A percentile compares a stretch with the other conserved stretches of the same genome.
Conservation (phyloP, 2,329 filamentous ascomycete genomes). For the Colletotrichum somersetense region DNA sequence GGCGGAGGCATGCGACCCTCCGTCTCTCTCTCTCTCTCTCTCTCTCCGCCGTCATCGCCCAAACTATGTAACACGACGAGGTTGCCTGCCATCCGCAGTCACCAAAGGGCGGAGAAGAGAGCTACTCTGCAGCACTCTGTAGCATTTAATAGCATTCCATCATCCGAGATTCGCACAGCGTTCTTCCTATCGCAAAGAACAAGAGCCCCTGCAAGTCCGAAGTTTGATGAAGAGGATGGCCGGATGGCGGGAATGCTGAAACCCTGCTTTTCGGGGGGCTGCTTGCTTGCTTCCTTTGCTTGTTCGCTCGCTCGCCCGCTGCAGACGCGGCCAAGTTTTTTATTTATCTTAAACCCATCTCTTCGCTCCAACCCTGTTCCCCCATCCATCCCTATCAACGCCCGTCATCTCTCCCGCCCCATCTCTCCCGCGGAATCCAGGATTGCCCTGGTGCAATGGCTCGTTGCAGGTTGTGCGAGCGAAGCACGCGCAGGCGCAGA, state of each 20-base stretch:
- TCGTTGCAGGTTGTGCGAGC: background rate
- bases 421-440: background rate
- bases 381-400: background rate
- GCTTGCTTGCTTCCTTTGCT: conserved; percentile 22
- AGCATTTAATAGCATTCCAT: conserved; percentile 1
- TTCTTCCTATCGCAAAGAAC: conserved; percentile 22
- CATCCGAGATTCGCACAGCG: conserved; percentile 30
- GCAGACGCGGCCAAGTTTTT: conserved; percentile 32
- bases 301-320: conserved; percentile 16
- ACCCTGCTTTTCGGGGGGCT: conserved; percentile 30
- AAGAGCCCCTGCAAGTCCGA: background rate
- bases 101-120: background rate
- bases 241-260: conserved; percentile 36
- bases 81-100: conserved; percentile 12
- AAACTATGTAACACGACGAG: background rate
- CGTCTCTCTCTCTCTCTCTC: background rate
- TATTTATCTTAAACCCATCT: background rate
- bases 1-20: background rate
- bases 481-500: background rate
- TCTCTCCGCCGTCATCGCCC: background rate
- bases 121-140: background rate
- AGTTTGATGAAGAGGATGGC: conserved; percentile 34
- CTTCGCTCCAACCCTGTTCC: background rate
- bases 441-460: background rate
- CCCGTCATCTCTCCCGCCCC: conserved; percentile 1